These are phyloP conservation scores for Metrosideros polymorpha DNA, from an alignment of 441 rosid genomes.

Conservation along the genomic window DNA sequence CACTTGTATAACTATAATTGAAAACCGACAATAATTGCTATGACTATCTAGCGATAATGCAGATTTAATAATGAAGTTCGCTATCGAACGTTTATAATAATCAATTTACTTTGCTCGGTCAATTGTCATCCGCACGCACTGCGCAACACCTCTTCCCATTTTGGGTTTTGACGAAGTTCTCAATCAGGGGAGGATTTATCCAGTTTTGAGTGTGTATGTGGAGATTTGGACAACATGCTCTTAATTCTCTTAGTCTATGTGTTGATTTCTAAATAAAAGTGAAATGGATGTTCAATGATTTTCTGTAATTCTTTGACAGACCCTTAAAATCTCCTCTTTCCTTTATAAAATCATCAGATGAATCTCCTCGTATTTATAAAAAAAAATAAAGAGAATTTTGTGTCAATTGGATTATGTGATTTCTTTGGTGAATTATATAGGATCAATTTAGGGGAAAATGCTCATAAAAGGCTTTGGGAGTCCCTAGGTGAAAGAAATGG, in stretches of 20 bases:
- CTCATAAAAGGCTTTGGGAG: background rate
- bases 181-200: background rate
- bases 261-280: too few relatives aligned
- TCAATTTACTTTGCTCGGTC: background rate
- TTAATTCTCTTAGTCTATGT: background rate
- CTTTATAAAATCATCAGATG: background rate
- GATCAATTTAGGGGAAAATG: background rate
- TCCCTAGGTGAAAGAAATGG: background rate
- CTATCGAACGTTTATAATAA: background rate
- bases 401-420: background rate
- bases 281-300: too few relatives aligned
- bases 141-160: background rate
- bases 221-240: background rate
- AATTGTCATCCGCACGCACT: background rate
- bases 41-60: background rate
- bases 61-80: background rate
- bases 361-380: background rate
- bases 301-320: background rate
- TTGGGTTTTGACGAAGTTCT: background rate
- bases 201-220: background rate
- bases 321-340: background rate
- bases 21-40: background rate
- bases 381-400: background rate
- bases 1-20: background rate
- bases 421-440: background rate